Evolutionary conservation across 768 basidiomycete genomes (phyloP).

Genomic region (Pulveroboletus sp.): DNA sequence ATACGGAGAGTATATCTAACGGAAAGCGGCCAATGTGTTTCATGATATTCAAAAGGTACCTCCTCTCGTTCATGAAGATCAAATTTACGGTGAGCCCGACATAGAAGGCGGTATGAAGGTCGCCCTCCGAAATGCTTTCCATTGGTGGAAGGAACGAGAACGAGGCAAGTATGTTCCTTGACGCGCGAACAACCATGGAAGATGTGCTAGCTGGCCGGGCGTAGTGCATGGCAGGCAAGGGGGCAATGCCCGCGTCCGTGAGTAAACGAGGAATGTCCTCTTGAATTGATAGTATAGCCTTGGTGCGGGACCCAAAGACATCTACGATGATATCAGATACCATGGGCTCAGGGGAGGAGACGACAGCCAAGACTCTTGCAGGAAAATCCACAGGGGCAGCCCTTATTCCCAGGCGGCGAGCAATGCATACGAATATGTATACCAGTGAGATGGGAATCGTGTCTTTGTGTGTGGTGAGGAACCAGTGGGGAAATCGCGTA

Average conservation of each 20-base stretch:
- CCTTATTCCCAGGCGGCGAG: slow-evolving; percentile 44
- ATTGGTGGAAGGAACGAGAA: slow-evolving; percentile 19
- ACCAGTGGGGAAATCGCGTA: slow-evolving; percentile 57
- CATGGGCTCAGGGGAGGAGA: slow-evolving; percentile 35
- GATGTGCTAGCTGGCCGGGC: slow-evolving; percentile 28
- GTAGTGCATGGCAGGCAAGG: slow-evolving; percentile 15
- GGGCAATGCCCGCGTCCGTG: slow-evolving; percentile 21
- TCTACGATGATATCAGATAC: slow-evolving; percentile 43
- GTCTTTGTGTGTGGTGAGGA: slow-evolving; percentile 44
- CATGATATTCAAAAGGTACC: slow-evolving; percentile 31
- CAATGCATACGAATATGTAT: slow-evolving; percentile 53
- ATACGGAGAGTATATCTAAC: slow-evolving; percentile 41
- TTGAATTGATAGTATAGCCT: slow-evolving; percentile 31
- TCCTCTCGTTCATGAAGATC: slow-evolving; percentile 33
- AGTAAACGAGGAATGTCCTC: slow-evolving; percentile 35
- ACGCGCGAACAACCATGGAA: slow-evolving; percentile 39
- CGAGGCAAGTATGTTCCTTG: slow-evolving; percentile 36
- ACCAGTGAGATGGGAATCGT: slow-evolving; percentile 59
- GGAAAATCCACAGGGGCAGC: slow-evolving; percentile 58
- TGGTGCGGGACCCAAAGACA: slow-evolving; percentile 39
- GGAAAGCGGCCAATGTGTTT: slow-evolving; percentile 33
- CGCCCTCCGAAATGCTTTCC: slow-evolving; percentile 28
- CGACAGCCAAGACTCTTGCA: slow-evolving; percentile 47
- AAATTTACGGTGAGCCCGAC: slow-evolving; percentile 37
- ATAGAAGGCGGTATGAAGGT: slow-evolving; percentile 32